Conservation (phyloP, 441 rosid genomes). For the Bruguiera hainesii region DNA sequence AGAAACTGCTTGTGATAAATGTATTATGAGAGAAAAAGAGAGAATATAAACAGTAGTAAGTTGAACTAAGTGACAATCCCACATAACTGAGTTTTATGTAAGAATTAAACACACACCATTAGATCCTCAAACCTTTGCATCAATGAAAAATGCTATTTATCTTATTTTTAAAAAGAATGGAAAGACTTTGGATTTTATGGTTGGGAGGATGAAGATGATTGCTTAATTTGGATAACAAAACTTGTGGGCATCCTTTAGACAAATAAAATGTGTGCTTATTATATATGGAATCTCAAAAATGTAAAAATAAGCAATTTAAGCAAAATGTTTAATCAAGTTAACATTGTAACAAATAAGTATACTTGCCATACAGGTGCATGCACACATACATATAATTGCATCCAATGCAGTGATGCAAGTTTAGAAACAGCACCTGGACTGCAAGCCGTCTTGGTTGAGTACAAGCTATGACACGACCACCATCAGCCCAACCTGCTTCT, state of each 20-base stretch:
- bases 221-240: too few relatives aligned
- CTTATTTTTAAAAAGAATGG: neutral
- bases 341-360: too few relatives aligned
- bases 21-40: neutral
- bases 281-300: too few relatives aligned
- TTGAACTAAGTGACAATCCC: neutral
- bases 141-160: neutral
- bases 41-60: neutral
- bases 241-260: too few relatives aligned
- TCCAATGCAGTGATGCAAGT: conserved; percentile 7
- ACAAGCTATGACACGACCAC: conserved; percentile 92
- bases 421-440: conserved; percentile 59
- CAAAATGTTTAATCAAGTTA: too few relatives aligned
- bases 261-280: too few relatives aligned
- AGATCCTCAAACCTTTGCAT: neutral
- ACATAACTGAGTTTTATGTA: neutral
- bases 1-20: conserved; percentile 6
- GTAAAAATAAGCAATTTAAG: too few relatives aligned
- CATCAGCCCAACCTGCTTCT: conserved; percentile 99
- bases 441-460: conserved; percentile 98
- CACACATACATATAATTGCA: neutral
- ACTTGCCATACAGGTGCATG: neutral
- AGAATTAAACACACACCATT: neutral
- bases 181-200: neutral
- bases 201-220: too few relatives aligned